Percentiles rank a stretch among this genome's conserved stretches.
These are phyloP conservation scores for Collybia nuda DNA, from an alignment of 768 basidiomycete species.

Conservation along the genomic window DNA sequence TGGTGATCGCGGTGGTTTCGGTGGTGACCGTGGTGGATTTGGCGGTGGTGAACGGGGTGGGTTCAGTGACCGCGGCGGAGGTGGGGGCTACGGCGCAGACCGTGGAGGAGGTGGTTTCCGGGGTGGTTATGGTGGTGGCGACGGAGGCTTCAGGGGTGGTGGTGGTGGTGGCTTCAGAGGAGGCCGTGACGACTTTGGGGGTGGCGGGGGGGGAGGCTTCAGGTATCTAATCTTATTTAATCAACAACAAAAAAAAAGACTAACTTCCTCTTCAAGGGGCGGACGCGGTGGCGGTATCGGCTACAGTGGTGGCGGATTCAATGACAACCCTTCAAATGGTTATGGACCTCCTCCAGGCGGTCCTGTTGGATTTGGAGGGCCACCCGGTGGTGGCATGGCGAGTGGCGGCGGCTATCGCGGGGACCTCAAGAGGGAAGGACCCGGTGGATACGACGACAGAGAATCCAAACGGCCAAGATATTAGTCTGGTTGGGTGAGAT, in stretches of 20 bases:
- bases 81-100: conserved; percentile 34
- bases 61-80: conserved; percentile 26
- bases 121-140: conserved; percentile 41
- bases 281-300: conserved; percentile 76
- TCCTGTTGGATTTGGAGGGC: conserved; percentile 41
- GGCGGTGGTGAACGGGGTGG: conserved; percentile 40
- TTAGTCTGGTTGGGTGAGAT: conserved; percentile 35
- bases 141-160: conserved; percentile 35
- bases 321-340: conserved; percentile 52
- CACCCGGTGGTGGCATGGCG: conserved; percentile 38
- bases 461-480: conserved; percentile 82
- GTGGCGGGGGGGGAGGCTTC: conserved; percentile 42
- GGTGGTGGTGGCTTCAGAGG: conserved; percentile 45
- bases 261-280: conserved; percentile 34
- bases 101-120: conserved; percentile 40
- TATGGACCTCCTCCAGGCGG: conserved; percentile 34
- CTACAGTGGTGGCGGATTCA: conserved; percentile 61
- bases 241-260: not conserved
- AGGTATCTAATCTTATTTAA: conserved; percentile 33
- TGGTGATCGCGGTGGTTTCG: conserved; percentile 42
- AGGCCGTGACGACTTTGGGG: conserved; percentile 27
- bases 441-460: conserved; percentile 80
- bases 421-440: conserved; percentile 76
- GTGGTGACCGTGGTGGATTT: conserved; percentile 39
- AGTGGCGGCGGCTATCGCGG: conserved; percentile 62